A percentile compares a stretch with the other conserved stretches of the same genome.
phyloP scores from a whole-genome alignment of 768 basidiomycete genomes.

The Crepidotus variabilis region DNA sequence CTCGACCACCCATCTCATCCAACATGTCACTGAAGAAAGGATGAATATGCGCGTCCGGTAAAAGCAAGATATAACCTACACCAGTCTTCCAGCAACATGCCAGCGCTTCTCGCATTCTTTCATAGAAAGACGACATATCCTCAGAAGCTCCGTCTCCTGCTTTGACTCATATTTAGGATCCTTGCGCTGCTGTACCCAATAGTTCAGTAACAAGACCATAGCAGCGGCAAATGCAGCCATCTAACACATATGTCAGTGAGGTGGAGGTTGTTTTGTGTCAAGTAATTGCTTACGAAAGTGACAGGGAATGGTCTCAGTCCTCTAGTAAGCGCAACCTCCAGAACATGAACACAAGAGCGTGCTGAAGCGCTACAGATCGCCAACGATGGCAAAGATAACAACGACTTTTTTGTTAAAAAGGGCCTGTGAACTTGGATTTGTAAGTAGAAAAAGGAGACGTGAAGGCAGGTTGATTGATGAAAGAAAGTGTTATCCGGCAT shows the following conservation, averaged over 20 bases:
- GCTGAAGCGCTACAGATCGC: slow-evolving; percentile 74
- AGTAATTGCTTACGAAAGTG: slow-evolving; percentile 28
- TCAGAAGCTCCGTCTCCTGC: slow-evolving; percentile 46
- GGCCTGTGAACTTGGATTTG: slow-evolving; percentile 71
- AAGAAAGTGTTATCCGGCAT: slow-evolving; percentile 31
- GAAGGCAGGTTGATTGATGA: slow-evolving; percentile 50
- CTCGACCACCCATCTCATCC: slow-evolving; percentile 51
- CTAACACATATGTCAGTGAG: too few relatives aligned
- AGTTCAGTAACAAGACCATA: slow-evolving; percentile 52
- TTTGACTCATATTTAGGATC: slow-evolving; percentile 33
- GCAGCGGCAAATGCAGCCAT: slow-evolving; percentile 33
- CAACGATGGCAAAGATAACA: slow-evolving; percentile 49
- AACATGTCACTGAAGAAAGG: slow-evolving; percentile 49
- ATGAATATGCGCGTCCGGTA: slow-evolving; percentile 4
- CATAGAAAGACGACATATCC: slow-evolving; percentile 48
- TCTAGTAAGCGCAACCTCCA: slow-evolving; percentile 49
- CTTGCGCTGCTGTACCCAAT: slow-evolving; percentile 46
- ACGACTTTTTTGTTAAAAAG: slow-evolving; percentile 47
- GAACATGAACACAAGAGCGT: slow-evolving; percentile 63
- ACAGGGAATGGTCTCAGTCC: slow-evolving; percentile 24
- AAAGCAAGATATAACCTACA: slow-evolving; percentile 18
- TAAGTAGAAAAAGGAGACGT: slow-evolving; percentile 40
- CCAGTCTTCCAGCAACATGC: slow-evolving; percentile 34
- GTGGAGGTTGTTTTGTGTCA: too few relatives aligned
- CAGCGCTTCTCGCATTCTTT: slow-evolving; percentile 34